These are phyloP conservation scores for Symbiodinium pilosum DNA, from an alignment of 73 alveolate genomes.

Conservation along the genomic window DNA sequence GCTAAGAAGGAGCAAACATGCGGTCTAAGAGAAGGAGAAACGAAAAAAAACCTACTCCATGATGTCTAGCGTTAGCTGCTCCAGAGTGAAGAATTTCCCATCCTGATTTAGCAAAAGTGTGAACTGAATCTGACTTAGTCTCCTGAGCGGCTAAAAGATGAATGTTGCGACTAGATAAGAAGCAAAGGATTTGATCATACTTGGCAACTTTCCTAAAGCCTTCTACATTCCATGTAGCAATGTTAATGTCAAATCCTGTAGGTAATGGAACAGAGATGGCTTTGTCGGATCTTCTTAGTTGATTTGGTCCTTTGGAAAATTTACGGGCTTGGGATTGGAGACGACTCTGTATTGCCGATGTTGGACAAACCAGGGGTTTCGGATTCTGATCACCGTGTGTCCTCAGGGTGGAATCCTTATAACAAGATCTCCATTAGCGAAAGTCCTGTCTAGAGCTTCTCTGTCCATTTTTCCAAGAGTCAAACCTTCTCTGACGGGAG, in stretches of 20 bases:
- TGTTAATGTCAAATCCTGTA: neutral
- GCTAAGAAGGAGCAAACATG: neutral
- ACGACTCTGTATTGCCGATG: neutral
- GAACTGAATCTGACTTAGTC: neutral
- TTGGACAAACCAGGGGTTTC: neutral
- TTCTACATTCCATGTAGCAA: neutral
- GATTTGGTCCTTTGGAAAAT: no score
- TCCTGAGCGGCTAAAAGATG: neutral
- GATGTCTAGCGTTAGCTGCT: neutral
- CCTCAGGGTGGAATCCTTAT: neutral
- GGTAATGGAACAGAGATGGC: neutral
- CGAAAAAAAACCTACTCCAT: neutral
- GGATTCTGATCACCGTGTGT: neutral
- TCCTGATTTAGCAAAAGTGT: neutral
- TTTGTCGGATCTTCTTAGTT: neutral
- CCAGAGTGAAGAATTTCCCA: neutral
- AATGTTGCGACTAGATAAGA: no score
- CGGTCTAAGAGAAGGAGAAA: neutral
- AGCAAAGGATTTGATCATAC: neutral
- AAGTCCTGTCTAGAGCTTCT: no score
- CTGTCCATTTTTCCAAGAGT: neutral
- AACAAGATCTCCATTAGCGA: neutral
- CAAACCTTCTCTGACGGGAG: neutral
- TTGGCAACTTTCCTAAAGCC: neutral
- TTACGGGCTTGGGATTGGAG: no score